phyloP scores from a whole-genome alignment of 208 protist genomes.

The Acanthamoeba triangularis region DNA sequence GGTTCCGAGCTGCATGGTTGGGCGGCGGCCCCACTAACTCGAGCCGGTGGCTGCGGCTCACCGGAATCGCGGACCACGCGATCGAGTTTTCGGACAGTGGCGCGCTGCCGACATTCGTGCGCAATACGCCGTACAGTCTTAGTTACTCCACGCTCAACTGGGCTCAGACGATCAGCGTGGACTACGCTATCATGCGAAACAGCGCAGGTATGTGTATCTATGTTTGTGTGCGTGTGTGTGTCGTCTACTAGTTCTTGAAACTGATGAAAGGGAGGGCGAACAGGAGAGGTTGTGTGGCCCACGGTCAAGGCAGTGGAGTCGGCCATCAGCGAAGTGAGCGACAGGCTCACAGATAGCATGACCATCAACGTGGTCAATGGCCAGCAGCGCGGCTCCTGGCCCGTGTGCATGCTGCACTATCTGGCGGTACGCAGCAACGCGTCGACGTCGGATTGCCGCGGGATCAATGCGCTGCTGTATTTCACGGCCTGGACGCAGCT shows the following conservation, averaged over 20 bases:
- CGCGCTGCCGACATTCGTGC: not conserved
- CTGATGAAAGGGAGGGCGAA: not conserved
- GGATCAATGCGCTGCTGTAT: not conserved
- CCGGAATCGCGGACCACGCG: not conserved
- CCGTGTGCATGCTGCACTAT: constrained; percentile 12
- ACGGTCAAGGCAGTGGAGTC: not conserved
- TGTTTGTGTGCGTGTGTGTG: too few relatives aligned
- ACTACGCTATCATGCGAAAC: not conserved
- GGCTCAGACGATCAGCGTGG: not conserved
- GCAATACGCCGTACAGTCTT: not conserved
- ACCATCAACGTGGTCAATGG: not conserved
- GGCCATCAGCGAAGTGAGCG: not conserved
- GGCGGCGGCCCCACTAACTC: not conserved
- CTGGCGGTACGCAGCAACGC: not conserved
- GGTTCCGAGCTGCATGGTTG: not conserved
- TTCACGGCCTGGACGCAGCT: constrained; percentile 34
- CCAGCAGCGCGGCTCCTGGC: not conserved
- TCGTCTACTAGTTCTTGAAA: not conserved
- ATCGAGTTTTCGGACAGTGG: not conserved
- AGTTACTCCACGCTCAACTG: not conserved
- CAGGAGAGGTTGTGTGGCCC: not conserved
- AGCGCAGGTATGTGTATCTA: not conserved
- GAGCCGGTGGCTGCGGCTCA: not conserved
- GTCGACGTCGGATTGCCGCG: not conserved
- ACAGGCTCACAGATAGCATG: not conserved